A percentile compares a stretch with the other conserved stretches of the same genome.
These are phyloP conservation scores for Geranium incanum DNA, from an alignment of 441 rosid genomes.

Conservation along the genomic window DNA sequence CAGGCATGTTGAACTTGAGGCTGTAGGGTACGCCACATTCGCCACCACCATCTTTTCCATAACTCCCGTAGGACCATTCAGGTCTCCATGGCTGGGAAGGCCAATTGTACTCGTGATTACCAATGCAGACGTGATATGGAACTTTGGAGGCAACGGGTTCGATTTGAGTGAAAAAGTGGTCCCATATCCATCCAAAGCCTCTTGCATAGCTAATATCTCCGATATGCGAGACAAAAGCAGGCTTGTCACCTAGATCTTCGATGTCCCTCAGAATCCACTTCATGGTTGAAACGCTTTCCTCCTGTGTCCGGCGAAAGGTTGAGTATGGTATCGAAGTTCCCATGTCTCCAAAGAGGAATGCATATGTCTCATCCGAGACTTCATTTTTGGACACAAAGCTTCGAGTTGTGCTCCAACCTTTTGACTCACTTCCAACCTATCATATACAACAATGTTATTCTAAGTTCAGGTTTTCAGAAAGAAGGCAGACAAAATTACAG, in stretches of 20 bases:
- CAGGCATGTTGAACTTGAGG: constrained; percentile 82
- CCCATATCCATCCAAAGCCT: constrained; percentile 92
- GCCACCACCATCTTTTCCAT: constrained; percentile 80
- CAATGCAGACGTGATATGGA: constrained; percentile 85
- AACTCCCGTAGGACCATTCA: constrained; percentile 48
- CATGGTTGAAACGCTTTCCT: constrained; percentile 66
- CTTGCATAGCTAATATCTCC: constrained; percentile 90
- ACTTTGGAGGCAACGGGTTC: constrained; percentile 73
- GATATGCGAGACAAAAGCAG: constrained; percentile 63
- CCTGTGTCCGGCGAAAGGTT: constrained; percentile 61
- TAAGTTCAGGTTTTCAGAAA: not conserved
- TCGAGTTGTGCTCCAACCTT: constrained; percentile 60
- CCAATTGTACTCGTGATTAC: constrained; percentile 93
- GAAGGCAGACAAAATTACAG: not conserved
- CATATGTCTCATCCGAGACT: constrained; percentile 45
- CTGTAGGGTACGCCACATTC: constrained; percentile 93
- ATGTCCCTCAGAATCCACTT: constrained; percentile 79
- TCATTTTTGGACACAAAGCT: constrained; percentile 58
- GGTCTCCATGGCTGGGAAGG: constrained; percentile 90
- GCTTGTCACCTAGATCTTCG: constrained; percentile 55
- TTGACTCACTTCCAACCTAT: constrained; percentile 19
- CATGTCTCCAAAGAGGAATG: constrained; percentile 87
- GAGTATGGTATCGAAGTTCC: constrained; percentile 67
- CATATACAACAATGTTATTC: constrained; percentile 12
- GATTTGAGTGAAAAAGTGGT: constrained; percentile 62